These are phyloP conservation scores for Cornus controversa DNA, from an alignment of 148 eudicot genomes.

Conservation along the genomic window DNA sequence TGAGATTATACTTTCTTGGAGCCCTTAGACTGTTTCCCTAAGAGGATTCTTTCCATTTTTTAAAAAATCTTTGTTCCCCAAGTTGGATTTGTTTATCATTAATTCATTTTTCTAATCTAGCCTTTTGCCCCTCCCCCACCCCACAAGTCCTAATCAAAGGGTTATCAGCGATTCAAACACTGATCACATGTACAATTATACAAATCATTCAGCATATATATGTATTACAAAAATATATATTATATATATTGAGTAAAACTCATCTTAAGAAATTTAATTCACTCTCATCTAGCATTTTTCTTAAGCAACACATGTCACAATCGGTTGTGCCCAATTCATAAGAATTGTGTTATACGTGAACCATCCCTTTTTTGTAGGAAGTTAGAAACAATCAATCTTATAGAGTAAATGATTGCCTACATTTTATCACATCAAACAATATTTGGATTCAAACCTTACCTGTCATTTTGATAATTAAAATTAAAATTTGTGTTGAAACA, in stretches of 20 bases:
- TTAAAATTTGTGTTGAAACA: too few species aligned
- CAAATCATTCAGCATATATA: not conserved
- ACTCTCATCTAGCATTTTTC: not conserved
- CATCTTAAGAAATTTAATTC: not conserved
- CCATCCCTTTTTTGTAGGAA: too few species aligned
- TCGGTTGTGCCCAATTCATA: not conserved
- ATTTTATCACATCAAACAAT: too few species aligned
- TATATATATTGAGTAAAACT: not conserved
- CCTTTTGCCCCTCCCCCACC: constrained; percentile 5
- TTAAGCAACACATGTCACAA: not conserved
- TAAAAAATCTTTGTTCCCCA: constrained; percentile 19
- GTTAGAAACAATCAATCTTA: too few species aligned
- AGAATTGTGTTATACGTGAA: too few species aligned
- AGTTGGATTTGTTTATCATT: constrained; percentile 17
- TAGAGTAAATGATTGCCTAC: too few species aligned
- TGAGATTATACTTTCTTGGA: constrained; percentile 4
- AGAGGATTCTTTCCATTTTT: constrained; percentile 13
- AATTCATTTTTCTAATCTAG: constrained; percentile 8
- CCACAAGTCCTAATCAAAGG: constrained; percentile 18
- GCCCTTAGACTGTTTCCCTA: constrained; percentile 12
- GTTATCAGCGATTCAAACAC: not conserved
- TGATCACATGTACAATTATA: not conserved
- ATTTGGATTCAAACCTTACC: too few species aligned
- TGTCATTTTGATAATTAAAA: too few species aligned
- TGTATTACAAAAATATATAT: not conserved